These are phyloP conservation scores for Cryptosporidium ryanae DNA, from an alignment of 169 alveolate genomes.

Conservation along the genomic window DNA sequence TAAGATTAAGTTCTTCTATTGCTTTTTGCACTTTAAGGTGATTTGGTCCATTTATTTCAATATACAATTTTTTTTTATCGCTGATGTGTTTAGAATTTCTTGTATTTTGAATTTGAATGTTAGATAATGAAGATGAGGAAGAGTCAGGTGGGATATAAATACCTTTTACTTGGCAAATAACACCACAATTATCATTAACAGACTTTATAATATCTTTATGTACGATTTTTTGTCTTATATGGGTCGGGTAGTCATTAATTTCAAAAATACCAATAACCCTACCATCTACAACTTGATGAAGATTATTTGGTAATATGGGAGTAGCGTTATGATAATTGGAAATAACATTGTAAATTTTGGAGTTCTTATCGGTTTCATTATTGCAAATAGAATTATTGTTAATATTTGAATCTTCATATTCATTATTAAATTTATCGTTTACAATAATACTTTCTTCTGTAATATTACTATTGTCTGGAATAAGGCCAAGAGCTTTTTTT, in stretches of 20 bases:
- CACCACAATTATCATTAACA: slow-evolving; percentile 67
- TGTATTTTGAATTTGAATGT: background rate
- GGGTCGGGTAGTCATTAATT: slow-evolving; percentile 91
- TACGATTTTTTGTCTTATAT: slow-evolving; percentile 87
- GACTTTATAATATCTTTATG: slow-evolving; percentile 79
- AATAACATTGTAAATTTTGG: background rate
- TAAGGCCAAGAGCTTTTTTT: slow-evolving; percentile 65
- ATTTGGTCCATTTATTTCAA: slow-evolving; percentile 72
- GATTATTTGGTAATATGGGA: slow-evolving; percentile 10
- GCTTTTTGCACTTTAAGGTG: slow-evolving; percentile 71
- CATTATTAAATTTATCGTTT: background rate
- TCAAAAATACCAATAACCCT: slow-evolving; percentile 89
- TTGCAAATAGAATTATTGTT: background rate
- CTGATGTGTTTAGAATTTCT: slow-evolving; percentile 32
- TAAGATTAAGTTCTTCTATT: slow-evolving; percentile 51
- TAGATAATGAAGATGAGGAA: background rate
- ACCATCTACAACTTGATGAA: slow-evolving; percentile 76
- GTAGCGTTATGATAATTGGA: slow-evolving; percentile 4
- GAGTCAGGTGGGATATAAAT: slow-evolving; percentile 54
- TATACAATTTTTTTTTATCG: slow-evolving; percentile 58
- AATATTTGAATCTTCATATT: background rate
- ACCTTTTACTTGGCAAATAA: slow-evolving; percentile 70
- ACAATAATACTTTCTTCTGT: slow-evolving; percentile 33
- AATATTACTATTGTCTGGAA: slow-evolving; percentile 32
- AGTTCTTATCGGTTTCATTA: slow-evolving; percentile 52